Conservation (phyloP, 2,329 filamentous ascomycete genomes). For the Calonectria henricotiae region DNA sequence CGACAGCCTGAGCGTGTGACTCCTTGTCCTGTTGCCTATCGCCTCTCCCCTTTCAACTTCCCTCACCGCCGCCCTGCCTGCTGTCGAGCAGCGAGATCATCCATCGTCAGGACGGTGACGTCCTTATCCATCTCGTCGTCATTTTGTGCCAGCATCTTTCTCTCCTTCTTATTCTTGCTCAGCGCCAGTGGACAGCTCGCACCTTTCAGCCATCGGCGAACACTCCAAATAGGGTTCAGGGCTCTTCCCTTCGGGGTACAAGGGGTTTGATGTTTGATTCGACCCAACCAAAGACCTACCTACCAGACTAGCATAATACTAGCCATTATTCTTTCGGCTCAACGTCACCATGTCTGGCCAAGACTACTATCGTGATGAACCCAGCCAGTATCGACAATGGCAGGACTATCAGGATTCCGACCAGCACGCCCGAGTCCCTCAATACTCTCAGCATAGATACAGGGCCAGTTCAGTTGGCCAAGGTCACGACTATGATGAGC, state of each 20-base stretch:
- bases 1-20: neutral
- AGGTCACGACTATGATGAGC: too few relatives aligned
- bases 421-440: neutral
- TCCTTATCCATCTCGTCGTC: neutral
- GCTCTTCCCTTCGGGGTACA: neutral
- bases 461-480: too few relatives aligned
- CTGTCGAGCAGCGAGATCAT: neutral
- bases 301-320: neutral
- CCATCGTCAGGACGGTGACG: neutral
- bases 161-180: neutral
- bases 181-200: neutral
- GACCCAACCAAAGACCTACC: neutral
- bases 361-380: neutral
- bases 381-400: neutral
- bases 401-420: neutral
- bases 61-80: neutral
- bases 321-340: too few relatives aligned
- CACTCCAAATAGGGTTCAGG: too few relatives aligned
- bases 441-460: neutral
- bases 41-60: neutral
- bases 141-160: neutral
- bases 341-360: neutral
- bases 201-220: too few relatives aligned
- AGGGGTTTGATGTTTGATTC: too few relatives aligned
- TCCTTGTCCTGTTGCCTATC: neutral